phyloP scores from a whole-genome alignment of 2,329 filamentous ascomycete genomes.

The Pyrenophora seminiperda region DNA sequence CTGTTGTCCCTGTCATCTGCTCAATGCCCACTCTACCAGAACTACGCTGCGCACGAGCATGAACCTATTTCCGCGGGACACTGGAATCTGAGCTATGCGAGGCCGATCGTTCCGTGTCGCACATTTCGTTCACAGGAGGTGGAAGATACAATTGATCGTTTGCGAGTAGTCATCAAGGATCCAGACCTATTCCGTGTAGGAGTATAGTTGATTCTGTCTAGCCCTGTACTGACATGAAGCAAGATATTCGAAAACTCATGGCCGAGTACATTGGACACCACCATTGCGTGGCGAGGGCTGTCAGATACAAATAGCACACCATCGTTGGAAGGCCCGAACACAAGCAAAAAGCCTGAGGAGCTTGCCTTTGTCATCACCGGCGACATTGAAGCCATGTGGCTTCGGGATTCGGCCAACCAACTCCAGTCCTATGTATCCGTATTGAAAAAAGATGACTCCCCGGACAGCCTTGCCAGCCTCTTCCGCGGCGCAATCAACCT shows the following conservation, averaged over 20 bases:
- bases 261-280: slow-evolving; percentile 78
- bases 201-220: neutral
- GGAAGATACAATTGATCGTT: slow-evolving; percentile 46
- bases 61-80: slow-evolving; percentile 49
- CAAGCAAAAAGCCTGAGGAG: slow-evolving; percentile 49
- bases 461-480: slow-evolving; percentile 62
- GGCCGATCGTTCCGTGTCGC: slow-evolving; percentile 52
- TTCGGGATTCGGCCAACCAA: slow-evolving; percentile 66
- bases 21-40: slow-evolving; percentile 52
- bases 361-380: slow-evolving; percentile 64
- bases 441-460: slow-evolving; percentile 55
- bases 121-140: slow-evolving; percentile 53
- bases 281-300: slow-evolving; percentile 69
- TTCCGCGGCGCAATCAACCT: slow-evolving; percentile 74
- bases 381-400: slow-evolving; percentile 63
- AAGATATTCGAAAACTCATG: slow-evolving; percentile 71
- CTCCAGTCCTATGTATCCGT: slow-evolving; percentile 70
- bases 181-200: slow-evolving; percentile 64
- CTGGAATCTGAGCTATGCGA: slow-evolving; percentile 52
- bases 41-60: slow-evolving; percentile 49
- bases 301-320: slow-evolving; percentile 51
- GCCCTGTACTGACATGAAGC: neutral
- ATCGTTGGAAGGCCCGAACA: slow-evolving; percentile 3
- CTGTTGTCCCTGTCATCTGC: slow-evolving; percentile 26
- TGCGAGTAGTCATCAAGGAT: slow-evolving; percentile 50